phyloP scores from a whole-genome alignment of 257 asterid species.

The Nicotiana otophora region DNA sequence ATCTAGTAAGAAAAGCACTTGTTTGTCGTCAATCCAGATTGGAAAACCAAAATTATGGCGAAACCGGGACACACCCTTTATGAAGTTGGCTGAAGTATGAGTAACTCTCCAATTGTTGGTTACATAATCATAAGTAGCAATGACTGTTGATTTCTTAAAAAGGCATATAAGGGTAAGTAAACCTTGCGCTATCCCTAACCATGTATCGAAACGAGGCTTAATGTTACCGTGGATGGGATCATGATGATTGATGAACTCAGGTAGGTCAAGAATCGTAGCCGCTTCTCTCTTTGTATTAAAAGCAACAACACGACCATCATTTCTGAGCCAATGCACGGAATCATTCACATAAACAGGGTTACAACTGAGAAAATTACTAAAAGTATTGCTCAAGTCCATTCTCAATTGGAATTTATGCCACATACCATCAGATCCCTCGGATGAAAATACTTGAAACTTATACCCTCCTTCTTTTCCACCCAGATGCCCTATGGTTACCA shows the following conservation, averaged over 20 bases:
- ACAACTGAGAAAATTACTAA: too few species aligned
- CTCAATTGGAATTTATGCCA: neutral
- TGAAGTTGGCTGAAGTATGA: neutral
- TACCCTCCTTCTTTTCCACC: neutral
- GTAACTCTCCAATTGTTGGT: neutral
- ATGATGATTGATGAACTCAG: neutral
- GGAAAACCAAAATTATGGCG: too few species aligned
- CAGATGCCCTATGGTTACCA: neutral
- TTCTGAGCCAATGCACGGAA: neutral
- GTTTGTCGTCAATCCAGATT: too few species aligned
- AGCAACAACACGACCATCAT: neutral
- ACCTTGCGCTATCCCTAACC: slow-evolving; percentile 3
- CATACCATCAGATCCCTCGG: neutral
- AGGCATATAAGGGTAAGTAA: neutral
- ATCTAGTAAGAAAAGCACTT: neutral
- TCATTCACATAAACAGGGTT: too few species aligned
- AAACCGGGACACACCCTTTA: neutral
- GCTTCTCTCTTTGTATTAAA: neutral
- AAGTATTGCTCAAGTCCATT: neutral
- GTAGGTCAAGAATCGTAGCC: neutral
- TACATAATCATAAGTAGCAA: neutral
- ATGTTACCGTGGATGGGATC: neutral
- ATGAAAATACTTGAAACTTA: neutral
- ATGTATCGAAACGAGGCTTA: too few species aligned
- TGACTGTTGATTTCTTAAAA: neutral